A percentile compares a stretch with the other conserved stretches of the same genome.
These are phyloP conservation scores for Climacium dendroides DNA, from an alignment of 225 moss, liverwort and hornwort species.

Conservation along the genomic window DNA sequence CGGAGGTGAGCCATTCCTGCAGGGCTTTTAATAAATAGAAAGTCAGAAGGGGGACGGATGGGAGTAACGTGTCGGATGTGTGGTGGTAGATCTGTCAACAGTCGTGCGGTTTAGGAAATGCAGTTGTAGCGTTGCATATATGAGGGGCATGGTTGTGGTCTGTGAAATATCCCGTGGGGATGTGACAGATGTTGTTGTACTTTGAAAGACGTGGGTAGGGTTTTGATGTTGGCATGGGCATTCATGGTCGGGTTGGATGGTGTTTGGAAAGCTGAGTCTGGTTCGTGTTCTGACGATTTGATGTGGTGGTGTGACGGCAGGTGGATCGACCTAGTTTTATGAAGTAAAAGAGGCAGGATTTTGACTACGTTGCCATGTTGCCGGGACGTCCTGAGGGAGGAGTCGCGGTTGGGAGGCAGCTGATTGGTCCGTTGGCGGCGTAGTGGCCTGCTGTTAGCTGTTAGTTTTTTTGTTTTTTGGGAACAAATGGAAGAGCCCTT, in stretches of 20 bases:
- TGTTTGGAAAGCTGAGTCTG: neutral
- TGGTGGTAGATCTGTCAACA: neutral
- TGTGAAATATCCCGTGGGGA: neutral
- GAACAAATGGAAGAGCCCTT: no score
- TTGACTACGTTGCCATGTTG: slow-evolving; percentile 20
- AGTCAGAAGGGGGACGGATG: no score
- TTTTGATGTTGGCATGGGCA: neutral
- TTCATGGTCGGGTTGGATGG: neutral
- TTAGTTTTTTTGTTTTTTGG: neutral
- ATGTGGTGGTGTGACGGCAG: slow-evolving; percentile 11
- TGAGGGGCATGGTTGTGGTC: no score
- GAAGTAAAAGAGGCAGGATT: slow-evolving; percentile 15
- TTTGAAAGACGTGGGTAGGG: no score
- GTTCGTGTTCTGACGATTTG: neutral
- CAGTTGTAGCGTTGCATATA: no score
- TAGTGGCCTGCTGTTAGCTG: slow-evolving; percentile 6
- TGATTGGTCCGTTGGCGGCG: neutral
- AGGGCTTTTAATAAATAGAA: no score
- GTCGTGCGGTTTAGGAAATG: no score
- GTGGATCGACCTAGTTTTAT: slow-evolving; percentile 39
- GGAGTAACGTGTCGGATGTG: neutral
- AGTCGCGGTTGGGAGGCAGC: neutral
- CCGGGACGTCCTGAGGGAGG: slow-evolving; percentile 12
- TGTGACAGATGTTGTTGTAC: neutral
- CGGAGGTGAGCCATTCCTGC: neutral